Conservation (phyloP, 371 early-diverging fungal genomes). For the Rhizopus arrhizus region DNA sequence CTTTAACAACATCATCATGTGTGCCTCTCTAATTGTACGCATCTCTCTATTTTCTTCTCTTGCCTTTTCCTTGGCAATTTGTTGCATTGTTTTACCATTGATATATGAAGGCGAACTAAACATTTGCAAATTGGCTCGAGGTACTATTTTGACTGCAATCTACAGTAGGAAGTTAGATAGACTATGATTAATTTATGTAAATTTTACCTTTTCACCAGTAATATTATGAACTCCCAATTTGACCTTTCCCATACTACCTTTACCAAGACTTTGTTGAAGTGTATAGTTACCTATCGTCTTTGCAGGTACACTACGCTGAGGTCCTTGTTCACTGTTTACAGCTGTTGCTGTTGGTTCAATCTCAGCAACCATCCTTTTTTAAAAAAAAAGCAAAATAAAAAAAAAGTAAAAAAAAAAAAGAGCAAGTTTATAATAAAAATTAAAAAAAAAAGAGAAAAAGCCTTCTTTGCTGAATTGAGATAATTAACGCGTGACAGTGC, state of each 20-base stretch:
- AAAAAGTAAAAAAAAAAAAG: constrained; percentile 16
- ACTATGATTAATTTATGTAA: constrained; percentile 4
- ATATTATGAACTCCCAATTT: constrained; percentile 49
- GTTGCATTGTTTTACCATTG: constrained; percentile 30
- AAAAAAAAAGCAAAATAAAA: constrained; percentile 12
- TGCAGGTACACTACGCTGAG: constrained; percentile 17
- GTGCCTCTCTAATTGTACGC: constrained; percentile 88
- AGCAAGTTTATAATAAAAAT: constrained; percentile 4
- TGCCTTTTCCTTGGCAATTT: constrained; percentile 47
- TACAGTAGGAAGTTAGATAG: constrained; percentile 13
- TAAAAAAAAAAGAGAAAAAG: constrained; percentile 10
- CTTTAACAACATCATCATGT: constrained; percentile 88
- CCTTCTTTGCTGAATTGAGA: constrained; percentile 29
- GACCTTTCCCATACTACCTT: constrained; percentile 53
- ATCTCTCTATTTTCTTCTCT: constrained; percentile 78
- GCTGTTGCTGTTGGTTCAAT: constrained; percentile 17
- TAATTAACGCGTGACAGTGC: constrained; percentile 29
- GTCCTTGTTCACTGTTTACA: neutral
- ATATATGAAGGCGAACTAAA: constrained; percentile 19
- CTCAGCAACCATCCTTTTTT: constrained; percentile 27
- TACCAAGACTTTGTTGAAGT: constrained; percentile 45
- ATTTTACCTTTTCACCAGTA: constrained; percentile 47
- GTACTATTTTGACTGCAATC: constrained; percentile 55
- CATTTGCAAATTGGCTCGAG: constrained; percentile 41
- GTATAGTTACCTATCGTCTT: constrained; percentile 45